Percentiles rank a stretch among this genome's conserved stretches.
Evolutionary conservation across 805 yeast species (phyloP).

Genomic region (Candida ovalis): DNA sequence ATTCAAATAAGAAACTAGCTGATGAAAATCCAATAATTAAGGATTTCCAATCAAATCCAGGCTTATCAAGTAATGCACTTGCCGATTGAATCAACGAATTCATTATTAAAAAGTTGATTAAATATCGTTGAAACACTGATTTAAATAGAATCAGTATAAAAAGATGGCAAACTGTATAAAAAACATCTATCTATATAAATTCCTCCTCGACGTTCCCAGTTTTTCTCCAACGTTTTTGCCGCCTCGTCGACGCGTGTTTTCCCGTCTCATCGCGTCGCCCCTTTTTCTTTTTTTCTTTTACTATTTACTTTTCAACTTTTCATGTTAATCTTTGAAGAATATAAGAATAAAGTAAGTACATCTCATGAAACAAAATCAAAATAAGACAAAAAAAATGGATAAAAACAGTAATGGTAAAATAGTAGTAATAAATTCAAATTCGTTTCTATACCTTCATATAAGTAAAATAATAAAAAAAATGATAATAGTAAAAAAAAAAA

Average conservation of each 20-base stretch:
- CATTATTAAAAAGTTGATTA: conserved; percentile 10
- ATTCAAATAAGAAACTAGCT: conserved; percentile 72
- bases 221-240: too few relatives aligned
- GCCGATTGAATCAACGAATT: conserved; percentile 32
- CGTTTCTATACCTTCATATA: conserved; percentile 12
- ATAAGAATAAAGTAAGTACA: not conserved
- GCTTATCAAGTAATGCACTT: conserved; percentile 55
- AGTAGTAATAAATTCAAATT: conserved; percentile 6
- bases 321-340: not conserved
- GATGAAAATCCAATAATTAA: conserved; percentile 70
- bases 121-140: too few relatives aligned
- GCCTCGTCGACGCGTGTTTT: too few relatives aligned
- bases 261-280: not conserved
- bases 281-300: not conserved
- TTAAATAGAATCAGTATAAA: too few relatives aligned
- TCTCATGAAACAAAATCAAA: not conserved
- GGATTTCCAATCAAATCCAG: conserved; percentile 76
- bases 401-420: not conserved
- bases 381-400: not conserved
- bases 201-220: too few relatives aligned
- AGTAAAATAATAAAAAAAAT: conserved; percentile 4
- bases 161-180: too few relatives aligned
- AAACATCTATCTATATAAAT: too few relatives aligned
- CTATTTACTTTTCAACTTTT: not conserved
- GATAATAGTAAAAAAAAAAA: conserved; percentile 1